Base-by-base conservation (phyloP, 176 grass and related monocot genomes). In the Thinopyrum elongatum region DNA sequence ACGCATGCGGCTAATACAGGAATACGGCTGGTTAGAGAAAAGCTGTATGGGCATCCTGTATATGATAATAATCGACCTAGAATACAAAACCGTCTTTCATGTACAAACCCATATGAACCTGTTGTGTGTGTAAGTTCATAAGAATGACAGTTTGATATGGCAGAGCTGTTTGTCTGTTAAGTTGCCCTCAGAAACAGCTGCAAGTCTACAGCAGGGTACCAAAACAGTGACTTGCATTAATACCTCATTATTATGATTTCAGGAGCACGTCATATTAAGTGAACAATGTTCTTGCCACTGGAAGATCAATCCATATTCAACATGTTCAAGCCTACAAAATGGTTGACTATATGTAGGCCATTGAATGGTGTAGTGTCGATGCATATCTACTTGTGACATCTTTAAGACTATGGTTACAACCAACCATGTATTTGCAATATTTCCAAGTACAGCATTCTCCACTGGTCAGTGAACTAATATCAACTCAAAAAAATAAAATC, bases 301-400 rank as follows among this genome's bases (percentile, higher is more conserved):
- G 17, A 75, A 51, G 59, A 71, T 8, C 8, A 51, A 8, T 61
- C 8, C 30, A 57, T 72, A 15, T 85, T 78, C 82, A 23, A 65
- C 65, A 22, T 7, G 57, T 38, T 17, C 3, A 70, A 29, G 29
- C 29, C 15, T 42, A 65, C 30, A 36, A 23, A 64, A 53, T 39
- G 14, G 17, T 65, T 64, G 31, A 53, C 31, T 61, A 22, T 1
- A 51, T 51, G 47, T 16, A 51, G 15, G 47, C 47, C 47, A 17
- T 7, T 53, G 16, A 53, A 53, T 53, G 47, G 47, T 27, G 68
- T 29, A 27, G 28, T 69, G 68, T 69, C 11, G 51, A 61, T 65
- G 28, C 41, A 79, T 6, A 63, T 87, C 31, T 82, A 75, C 57
- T 74, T 80, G 22, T 13, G 35, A 90, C 17, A 60, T 77, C 19